Evolutionary conservation across 176 grass and related monocot genomes (phyloP), one percentile per base, ranked within the genome.

Genomic region (Triticum dicoccoides): DNA sequence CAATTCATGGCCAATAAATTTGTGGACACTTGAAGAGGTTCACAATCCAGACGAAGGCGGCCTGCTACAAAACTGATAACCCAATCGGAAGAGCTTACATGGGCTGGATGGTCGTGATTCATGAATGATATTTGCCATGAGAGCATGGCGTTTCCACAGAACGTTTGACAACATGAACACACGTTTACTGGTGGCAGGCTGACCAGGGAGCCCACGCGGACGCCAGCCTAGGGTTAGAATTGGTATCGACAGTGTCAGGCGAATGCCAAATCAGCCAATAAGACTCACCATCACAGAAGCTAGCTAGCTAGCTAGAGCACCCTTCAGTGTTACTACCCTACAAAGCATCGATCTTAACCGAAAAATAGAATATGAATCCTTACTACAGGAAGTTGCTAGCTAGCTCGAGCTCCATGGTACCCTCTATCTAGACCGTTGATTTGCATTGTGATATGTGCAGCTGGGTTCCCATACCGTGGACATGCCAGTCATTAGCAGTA

Each of bases 131-230:
- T 21, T 58, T 56, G 74, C 12, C 61, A 65, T 27, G 27, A 41
- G 42, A 65, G 74, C 38, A 79, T 51, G 25, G 80, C 6, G 4
- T 74, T 9, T 21, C 58, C 80, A 59, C 11, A 14, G 3, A 67
- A 73, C 6, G 44, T 58, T 75, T 20, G 70, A 54, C 21, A 85
- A 39, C 15, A 69, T 6, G 61, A 80, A 80, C 69, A 74, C 7
- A 5, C 54, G 32, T 90, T 78, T 17, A 82, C 27, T 29, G 75
- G 81, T 80, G 24, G 77, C 59, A 81, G 69, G 21, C 25, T 85
- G 54, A 20, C 67, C 15, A 25, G 78, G 73, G 51, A 13, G 83
- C 47, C 29, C 69, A 42, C 33, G 25, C 2, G 38, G 67, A 69
- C 37, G 29, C 69, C 68, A 84, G 45, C 61, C 44, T 74, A 88